These are phyloP conservation scores for Backusella mclennaniae DNA, from an alignment of 192 early-diverging fungal species.

Conservation along the genomic window DNA sequence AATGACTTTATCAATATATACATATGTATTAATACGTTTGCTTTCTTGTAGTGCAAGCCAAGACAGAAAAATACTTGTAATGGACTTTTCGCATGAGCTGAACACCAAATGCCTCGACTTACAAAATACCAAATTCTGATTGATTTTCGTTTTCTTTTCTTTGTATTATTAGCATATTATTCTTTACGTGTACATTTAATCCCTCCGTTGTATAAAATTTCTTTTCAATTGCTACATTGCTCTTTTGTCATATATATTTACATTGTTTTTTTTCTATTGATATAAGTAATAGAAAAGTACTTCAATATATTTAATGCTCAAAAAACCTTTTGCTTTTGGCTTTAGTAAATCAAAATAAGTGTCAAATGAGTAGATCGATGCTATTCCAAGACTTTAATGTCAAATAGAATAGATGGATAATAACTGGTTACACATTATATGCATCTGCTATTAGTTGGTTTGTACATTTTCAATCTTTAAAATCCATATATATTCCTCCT, in stretches of 20 bases:
- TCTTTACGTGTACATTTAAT: not conserved
- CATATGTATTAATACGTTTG: not conserved
- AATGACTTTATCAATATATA: not conserved
- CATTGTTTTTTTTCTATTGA: not conserved
- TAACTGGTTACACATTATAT: not conserved
- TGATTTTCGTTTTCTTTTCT: not conserved
- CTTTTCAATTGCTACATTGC: not conserved
- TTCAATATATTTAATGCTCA: too few species aligned
- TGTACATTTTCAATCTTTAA: not conserved
- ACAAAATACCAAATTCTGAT: not conserved
- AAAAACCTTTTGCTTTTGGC: not conserved
- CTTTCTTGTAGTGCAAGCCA: slow-evolving; percentile 39
- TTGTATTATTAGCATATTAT: not conserved
- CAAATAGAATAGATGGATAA: not conserved
- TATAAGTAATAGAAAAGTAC: not conserved
- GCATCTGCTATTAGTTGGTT: not conserved
- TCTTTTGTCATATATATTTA: not conserved
- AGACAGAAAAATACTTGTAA: slow-evolving; percentile 41
- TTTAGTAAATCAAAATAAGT: not conserved
- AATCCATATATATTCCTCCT: too few species aligned
- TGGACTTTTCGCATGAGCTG: slow-evolving; percentile 43
- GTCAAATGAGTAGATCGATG: not conserved
- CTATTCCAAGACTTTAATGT: not conserved
- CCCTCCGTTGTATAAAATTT: not conserved
- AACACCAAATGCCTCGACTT: slow-evolving; percentile 25